phyloP scores from a whole-genome alignment of 768 basidiomycete genomes.

The Boletus patriciae region DNA sequence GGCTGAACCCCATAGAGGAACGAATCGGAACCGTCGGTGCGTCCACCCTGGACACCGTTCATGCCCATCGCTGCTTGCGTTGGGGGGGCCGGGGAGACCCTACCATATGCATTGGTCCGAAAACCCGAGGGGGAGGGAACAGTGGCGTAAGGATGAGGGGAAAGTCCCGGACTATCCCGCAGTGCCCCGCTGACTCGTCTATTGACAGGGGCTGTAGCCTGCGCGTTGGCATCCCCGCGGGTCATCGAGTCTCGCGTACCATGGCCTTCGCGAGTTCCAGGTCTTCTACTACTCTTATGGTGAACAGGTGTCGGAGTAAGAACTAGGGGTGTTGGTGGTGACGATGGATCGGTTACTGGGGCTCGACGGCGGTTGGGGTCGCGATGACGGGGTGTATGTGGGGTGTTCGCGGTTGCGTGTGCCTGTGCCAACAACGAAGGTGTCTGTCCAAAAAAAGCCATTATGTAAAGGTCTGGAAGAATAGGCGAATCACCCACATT shows the following conservation, averaged over 20 bases:
- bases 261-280: constrained; percentile 47
- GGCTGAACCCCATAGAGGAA: constrained; percentile 60
- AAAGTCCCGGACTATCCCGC: constrained; percentile 47
- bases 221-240: constrained; percentile 54
- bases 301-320: constrained; percentile 66
- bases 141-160: constrained; percentile 72
- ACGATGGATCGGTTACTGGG: constrained; percentile 54
- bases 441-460: constrained; percentile 33
- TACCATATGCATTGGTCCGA: constrained; percentile 54
- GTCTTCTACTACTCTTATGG: constrained; percentile 56
- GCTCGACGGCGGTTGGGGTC: constrained; percentile 55
- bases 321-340: constrained; percentile 59
- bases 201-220: constrained; percentile 64
- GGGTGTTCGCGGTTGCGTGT: constrained; percentile 54
- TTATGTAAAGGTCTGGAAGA: constrained; percentile 1
- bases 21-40: constrained; percentile 62
- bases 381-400: constrained; percentile 53
- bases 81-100: constrained; percentile 49
- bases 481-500: constrained; percentile 52
- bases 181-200: constrained; percentile 69
- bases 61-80: constrained; percentile 36
- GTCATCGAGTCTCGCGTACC: constrained; percentile 48
- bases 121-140: constrained; percentile 59
- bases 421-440: constrained; percentile 47
- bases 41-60: constrained; percentile 42